Conservation (phyloP, 2,329 filamentous ascomycete species). For the Pezicula radicicola region DNA sequence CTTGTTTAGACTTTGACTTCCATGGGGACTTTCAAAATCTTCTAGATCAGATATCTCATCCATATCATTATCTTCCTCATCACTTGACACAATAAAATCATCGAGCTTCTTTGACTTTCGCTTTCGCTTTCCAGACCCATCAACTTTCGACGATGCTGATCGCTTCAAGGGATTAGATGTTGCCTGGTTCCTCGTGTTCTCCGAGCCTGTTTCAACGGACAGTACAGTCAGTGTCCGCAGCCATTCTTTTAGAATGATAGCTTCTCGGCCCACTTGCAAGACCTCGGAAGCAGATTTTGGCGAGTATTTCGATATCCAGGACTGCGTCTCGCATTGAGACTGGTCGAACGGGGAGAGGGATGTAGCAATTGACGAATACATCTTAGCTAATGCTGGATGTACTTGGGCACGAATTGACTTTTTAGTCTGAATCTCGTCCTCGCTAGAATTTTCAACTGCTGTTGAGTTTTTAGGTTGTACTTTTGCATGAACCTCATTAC, state of each 20-base stretch:
- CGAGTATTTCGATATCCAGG: conserved; percentile 85
- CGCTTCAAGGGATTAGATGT: conserved; percentile 12
- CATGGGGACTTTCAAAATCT: conserved; percentile 33
- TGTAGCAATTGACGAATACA: conserved; percentile 58
- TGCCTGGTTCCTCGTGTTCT: conserved; percentile 17
- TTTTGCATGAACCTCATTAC: conserved; percentile 37
- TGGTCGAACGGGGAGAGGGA: conserved; percentile 77
- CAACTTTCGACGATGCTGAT: conserved; percentile 25
- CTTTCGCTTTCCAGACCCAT: conserved; percentile 57
- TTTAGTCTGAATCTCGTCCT: conserved; percentile 32
- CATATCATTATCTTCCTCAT: conserved; percentile 69
- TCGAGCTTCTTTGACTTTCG: conserved; percentile 67
- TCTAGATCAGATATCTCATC: conserved; percentile 65
- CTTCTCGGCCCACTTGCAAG: conserved; percentile 71
- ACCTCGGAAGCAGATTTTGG: conserved; percentile 68
- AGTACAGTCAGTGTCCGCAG: conserved; percentile 72
- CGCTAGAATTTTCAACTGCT: conserved; percentile 22
- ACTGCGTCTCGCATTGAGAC: conserved; percentile 66
- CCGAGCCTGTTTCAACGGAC: conserved; percentile 63
- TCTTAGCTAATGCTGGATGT: conserved; percentile 57
- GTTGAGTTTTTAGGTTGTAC: conserved; percentile 1
- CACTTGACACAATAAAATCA: conserved; percentile 76
- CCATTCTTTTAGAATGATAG: conserved; percentile 74
- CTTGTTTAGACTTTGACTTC: conserved; percentile 36
- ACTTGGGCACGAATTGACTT: conserved; percentile 14